A percentile compares a stretch with the other conserved stretches of the same genome.
These are phyloP conservation scores for Fomitopsis pulvina DNA, from an alignment of 768 basidiomycete genomes.

Conservation along the genomic window DNA sequence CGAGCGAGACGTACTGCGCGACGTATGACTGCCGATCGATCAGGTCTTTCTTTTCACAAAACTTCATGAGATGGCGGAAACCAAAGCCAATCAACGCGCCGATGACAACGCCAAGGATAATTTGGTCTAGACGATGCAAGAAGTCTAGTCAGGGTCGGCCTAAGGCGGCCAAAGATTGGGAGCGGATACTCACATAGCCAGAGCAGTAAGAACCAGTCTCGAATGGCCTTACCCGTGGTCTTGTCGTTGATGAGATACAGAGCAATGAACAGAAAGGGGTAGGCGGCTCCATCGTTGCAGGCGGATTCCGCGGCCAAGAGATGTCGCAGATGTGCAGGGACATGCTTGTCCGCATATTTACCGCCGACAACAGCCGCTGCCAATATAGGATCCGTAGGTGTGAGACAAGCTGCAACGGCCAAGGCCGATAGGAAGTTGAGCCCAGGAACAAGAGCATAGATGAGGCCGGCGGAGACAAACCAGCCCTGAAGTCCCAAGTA, in stretches of 20 bases:
- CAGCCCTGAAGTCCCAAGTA: constrained; percentile 58
- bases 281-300: constrained; percentile 96
- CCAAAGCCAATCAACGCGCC: constrained; percentile 69
- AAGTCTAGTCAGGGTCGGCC: background rate
- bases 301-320: constrained; percentile 73
- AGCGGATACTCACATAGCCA: constrained; percentile 69
- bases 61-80: constrained; percentile 90
- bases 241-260: constrained; percentile 78
- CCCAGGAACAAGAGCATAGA: constrained; percentile 86
- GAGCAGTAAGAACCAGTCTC: constrained; percentile 82
- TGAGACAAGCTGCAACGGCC: constrained; percentile 87
- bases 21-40: constrained; percentile 95
- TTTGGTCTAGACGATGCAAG: constrained; percentile 51
- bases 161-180: background rate
- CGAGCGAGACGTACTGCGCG: constrained; percentile 84
- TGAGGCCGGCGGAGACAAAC: constrained; percentile 88
- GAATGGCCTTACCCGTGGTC: constrained; percentile 55
- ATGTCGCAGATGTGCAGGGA: constrained; percentile 73
- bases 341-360: constrained; percentile 97
- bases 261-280: constrained; percentile 88
- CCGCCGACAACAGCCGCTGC: constrained; percentile 92
- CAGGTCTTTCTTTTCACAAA: constrained; percentile 77
- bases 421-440: constrained; percentile 86
- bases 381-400: constrained; percentile 91
- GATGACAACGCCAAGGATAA: constrained; percentile 67